Evolutionary conservation across 2,329 filamentous ascomycete genomes (phyloP), one percentile per base, ranked within the genome.

Genomic region (Trichophaea hybrida): DNA sequence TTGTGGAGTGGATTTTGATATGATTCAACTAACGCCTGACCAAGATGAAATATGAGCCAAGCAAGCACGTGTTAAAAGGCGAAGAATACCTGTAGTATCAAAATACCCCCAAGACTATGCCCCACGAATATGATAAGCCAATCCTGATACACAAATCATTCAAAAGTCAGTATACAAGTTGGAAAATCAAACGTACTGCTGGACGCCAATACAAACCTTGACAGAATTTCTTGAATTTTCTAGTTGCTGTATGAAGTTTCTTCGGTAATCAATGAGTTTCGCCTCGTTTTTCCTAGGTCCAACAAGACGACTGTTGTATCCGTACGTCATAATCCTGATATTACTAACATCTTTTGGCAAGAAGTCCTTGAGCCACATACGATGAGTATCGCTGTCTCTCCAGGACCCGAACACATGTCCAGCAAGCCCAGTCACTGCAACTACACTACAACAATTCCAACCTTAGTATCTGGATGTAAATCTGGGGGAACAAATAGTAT

Each of bases 51-150:
- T 13, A 13, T 35, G 52, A 49, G 15, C 24, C 13, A 49, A 40
- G n/a, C n/a, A n/a, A n/a, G n/a, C n/a, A n/a, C 33, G 10, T 12
- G 7, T 44, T 15, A 6, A 46, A 3, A 24, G 24, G 24, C 3
- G 37, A 10, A 17, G 31, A 44, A 33, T 40, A 57, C 54, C 43
- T 60, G 44, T 10, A 52, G 32, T 8, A 60, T 48, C 43, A 57
- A 15, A 40, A 60, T 57, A 1, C 58, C 44, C 4, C 58, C 54
- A 24, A 60, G 31, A 24, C 58, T 57, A 31, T 57, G 58, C 35
- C 44, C 58, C n/a, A 60, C 48, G 51, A 57, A 60, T 31, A 60
- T 52, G n/a, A 60, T 57, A 2, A 33, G 54, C 7, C 58, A 40
- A 34, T 38, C 2, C 53, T 52, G 33, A 13, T 24, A 3, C 56